Evolutionary conservation across 2,329 filamentous ascomycete genomes (phyloP).

Genomic region (Epichloe hybrida): DNA sequence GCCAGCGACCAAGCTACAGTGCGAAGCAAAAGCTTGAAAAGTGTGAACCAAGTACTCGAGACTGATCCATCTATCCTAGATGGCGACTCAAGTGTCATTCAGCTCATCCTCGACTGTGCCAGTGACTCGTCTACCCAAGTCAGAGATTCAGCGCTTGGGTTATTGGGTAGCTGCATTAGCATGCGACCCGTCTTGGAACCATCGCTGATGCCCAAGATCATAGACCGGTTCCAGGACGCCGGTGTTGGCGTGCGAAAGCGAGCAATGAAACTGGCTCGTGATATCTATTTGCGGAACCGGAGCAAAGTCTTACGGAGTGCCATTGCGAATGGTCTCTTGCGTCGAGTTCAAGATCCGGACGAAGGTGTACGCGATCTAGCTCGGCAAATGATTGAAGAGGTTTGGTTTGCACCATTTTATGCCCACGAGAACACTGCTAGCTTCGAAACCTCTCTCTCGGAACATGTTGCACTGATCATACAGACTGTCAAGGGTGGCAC

Average conservation of each 20-base stretch:
- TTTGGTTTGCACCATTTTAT: constrained; percentile 80
- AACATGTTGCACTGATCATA: constrained; percentile 78
- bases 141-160: constrained; percentile 72
- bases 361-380: constrained; percentile 73
- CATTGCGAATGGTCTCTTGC: constrained; percentile 70
- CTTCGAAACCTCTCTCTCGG: constrained; percentile 61
- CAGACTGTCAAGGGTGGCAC: constrained; percentile 61
- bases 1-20: constrained; percentile 85
- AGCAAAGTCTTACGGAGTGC: constrained; percentile 56
- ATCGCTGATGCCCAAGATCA: constrained; percentile 59
- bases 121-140: constrained; percentile 79
- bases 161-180: constrained; percentile 78
- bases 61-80: constrained; percentile 85
- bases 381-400: constrained; percentile 83
- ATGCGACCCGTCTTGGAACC: constrained; percentile 67
- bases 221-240: constrained; percentile 64
- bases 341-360: constrained; percentile 71
- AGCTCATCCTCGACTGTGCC: constrained; percentile 63
- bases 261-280: constrained; percentile 82
- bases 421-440: constrained; percentile 54
- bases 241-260: constrained; percentile 83
- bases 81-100: constrained; percentile 60
- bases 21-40: constrained; percentile 82
- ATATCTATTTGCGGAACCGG: constrained; percentile 75
- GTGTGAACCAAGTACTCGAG: constrained; percentile 78